Percentiles rank a stretch among this genome's conserved stretches.
Conservation (phyloP, 139 green algal species). For the Tetratostichococcus sp. region DNA sequence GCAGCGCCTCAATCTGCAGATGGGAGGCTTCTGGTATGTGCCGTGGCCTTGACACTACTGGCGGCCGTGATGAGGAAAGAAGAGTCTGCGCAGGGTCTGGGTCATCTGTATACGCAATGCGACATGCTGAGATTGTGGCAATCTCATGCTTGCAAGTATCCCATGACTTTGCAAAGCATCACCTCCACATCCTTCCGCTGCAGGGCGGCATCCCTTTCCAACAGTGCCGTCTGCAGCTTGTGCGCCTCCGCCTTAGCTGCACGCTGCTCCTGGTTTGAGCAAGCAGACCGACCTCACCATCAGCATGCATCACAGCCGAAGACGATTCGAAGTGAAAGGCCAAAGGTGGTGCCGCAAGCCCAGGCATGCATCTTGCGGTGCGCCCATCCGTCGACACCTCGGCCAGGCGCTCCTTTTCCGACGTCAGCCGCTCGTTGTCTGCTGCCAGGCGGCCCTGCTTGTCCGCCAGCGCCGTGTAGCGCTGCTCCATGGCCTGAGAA, state of each 20-base stretch:
- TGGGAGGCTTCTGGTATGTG: no score
- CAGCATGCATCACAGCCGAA: no score
- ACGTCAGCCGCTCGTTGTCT: conserved; percentile 30
- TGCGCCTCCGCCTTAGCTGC: conserved; percentile 21
- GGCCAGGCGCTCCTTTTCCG: conserved; percentile 20
- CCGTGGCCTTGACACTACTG: background rate
- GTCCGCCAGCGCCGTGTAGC: conserved; percentile 33
- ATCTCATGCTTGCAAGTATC: background rate
- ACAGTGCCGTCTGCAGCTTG: conserved; percentile 31
- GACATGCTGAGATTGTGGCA: no score
- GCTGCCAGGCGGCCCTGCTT: conserved; percentile 20
- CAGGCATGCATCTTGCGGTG: no score
- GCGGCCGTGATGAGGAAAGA: no score
- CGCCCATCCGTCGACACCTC: conserved; percentile 3
- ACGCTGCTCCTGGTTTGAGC: conserved; percentile 18
- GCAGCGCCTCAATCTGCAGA: conserved; percentile 5
- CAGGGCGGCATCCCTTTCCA: conserved; percentile 27
- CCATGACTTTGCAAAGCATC: background rate
- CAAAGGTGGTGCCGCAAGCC: background rate
- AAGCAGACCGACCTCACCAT: no score
- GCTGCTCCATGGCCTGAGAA: conserved; percentile 45
- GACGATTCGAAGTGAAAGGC: no score
- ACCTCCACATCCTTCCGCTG: conserved; percentile 26
- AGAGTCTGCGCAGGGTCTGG: no score
- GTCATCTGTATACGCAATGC: no score